Evolutionary conservation across 1,139 yeast species (phyloP).

Genomic region (Debaryomycetaceae sp.): DNA sequence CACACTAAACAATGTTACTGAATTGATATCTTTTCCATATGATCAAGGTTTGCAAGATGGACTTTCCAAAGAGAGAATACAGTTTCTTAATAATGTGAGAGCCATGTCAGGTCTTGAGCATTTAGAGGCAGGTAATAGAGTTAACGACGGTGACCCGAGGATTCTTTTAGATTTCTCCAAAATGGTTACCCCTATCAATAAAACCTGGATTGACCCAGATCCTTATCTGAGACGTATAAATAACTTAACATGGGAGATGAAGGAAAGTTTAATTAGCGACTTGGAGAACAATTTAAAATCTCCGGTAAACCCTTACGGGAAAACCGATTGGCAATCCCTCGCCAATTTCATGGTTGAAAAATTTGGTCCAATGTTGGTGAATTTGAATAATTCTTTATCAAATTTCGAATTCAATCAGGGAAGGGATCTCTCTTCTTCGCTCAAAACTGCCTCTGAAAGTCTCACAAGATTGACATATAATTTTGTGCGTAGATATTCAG

Average conservation of each 20-base stretch:
- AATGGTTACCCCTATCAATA: slow-evolving; percentile 47
- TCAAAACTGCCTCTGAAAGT: slow-evolving; percentile 20
- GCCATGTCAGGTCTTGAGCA: slow-evolving; percentile 39
- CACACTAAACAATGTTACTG: slow-evolving; percentile 31
- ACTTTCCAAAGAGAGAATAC: slow-evolving; percentile 18
- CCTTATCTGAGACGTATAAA: slow-evolving; percentile 44
- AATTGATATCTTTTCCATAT: slow-evolving; percentile 32
- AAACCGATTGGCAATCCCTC: slow-evolving; percentile 51
- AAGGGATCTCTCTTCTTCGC: not conserved
- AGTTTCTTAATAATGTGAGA: slow-evolving; percentile 16
- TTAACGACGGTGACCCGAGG: slow-evolving; percentile 44
- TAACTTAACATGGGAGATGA: slow-evolving; percentile 29
- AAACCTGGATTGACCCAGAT: slow-evolving; percentile 43
- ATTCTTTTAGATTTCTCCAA: slow-evolving; percentile 48
- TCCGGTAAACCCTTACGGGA: slow-evolving; percentile 30
- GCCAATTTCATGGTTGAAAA: slow-evolving; percentile 45
- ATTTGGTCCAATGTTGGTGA: slow-evolving; percentile 44
- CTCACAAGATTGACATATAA: slow-evolving; percentile 33
- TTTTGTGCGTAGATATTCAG: slow-evolving; percentile 36
- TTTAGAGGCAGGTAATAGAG: slow-evolving; percentile 37
- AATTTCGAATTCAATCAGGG: slow-evolving; percentile 1
- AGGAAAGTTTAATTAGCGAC: slow-evolving; percentile 28
- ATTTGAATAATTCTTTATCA: slow-evolving; percentile 23
- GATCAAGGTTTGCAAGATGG: slow-evolving; percentile 8
- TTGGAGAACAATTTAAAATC: slow-evolving; percentile 23